These are phyloP conservation scores for Ophiostoma australiae DNA, from an alignment of 2,329 filamentous ascomycete species.

Conservation along the genomic window DNA sequence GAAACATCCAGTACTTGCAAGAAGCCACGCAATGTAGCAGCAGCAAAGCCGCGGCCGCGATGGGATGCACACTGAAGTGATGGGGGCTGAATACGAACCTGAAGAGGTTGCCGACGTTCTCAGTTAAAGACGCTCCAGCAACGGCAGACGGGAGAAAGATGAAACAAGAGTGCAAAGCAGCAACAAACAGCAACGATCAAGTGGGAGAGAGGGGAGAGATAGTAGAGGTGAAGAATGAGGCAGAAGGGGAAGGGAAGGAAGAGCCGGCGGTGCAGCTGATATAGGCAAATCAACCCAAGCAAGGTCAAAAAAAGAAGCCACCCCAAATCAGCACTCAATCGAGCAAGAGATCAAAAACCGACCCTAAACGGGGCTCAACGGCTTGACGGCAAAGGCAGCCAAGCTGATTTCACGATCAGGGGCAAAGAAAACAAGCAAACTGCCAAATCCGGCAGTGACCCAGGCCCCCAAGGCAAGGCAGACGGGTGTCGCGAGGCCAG, in stretches of 20 bases:
- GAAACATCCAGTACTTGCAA: not conserved
- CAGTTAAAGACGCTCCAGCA: not conserved
- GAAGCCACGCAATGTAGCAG: not conserved
- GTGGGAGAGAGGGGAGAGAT: not conserved
- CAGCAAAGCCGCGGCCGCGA: not conserved
- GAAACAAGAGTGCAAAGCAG: not conserved
- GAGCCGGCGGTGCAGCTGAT: not conserved
- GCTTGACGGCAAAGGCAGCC: not conserved
- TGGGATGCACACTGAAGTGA: not conserved
- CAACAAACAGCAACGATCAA: not conserved
- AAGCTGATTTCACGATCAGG: not conserved
- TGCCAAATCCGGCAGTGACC: constrained; percentile 2
- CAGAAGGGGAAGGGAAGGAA: not conserved
- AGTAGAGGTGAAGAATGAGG: not conserved
- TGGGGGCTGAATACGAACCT: not conserved
- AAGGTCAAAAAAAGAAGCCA: not conserved
- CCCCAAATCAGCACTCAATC: not conserved
- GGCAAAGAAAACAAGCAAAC: not conserved
- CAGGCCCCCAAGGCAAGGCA: not conserved
- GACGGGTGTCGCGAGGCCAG: not conserved
- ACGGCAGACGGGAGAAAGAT: not conserved
- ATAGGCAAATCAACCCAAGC: not conserved
- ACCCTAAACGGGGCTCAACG: not conserved
- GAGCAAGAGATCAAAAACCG: not conserved
- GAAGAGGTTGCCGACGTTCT: not conserved